phyloP scores from a whole-genome alignment of 176 grass and related monocot species.

The Eragrostis nindensis region DNA sequence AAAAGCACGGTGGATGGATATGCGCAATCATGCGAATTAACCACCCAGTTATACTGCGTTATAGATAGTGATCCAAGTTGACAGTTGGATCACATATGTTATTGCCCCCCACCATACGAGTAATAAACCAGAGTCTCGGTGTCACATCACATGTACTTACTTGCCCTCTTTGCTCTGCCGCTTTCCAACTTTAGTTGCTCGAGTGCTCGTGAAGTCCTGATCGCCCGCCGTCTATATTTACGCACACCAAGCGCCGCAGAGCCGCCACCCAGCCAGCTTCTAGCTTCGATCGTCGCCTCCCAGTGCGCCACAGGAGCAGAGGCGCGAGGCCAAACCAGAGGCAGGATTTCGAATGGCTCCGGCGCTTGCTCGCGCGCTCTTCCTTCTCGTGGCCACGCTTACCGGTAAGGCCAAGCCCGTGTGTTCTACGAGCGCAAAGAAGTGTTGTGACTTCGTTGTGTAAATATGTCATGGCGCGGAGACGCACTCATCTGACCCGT shows the following conservation, averaged over 20 bases:
- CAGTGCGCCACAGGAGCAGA: background rate
- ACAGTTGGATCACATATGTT: constrained; percentile 30
- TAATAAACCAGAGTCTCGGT: constrained; percentile 26
- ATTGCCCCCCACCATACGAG: constrained; percentile 5
- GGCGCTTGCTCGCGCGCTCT: background rate
- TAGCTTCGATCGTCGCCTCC: constrained; percentile 2
- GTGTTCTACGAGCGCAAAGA: background rate
- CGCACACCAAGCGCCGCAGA: background rate
- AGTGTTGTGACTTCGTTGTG: background rate
- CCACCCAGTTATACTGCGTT: constrained; percentile 6
- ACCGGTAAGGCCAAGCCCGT: constrained; percentile 5
- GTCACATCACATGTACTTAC: constrained; percentile 43
- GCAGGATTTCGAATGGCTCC: constrained; percentile 18
- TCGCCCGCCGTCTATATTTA: constrained; percentile 24
- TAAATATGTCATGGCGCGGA: background rate
- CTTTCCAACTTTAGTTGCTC: background rate
- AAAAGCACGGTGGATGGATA: background rate
- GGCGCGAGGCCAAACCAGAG: background rate
- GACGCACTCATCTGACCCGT: background rate
- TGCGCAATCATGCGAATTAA: background rate
- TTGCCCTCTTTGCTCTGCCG: background rate
- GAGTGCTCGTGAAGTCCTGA: background rate
- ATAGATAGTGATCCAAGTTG: constrained; percentile 34
- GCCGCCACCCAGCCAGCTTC: constrained; percentile 1
- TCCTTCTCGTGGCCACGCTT: constrained; percentile 28